A percentile compares a stretch with the other conserved stretches of the same genome.
Conservation (phyloP, 1,284 basidiomycete genomes). For the Cystobasidium slooffiae region DNA sequence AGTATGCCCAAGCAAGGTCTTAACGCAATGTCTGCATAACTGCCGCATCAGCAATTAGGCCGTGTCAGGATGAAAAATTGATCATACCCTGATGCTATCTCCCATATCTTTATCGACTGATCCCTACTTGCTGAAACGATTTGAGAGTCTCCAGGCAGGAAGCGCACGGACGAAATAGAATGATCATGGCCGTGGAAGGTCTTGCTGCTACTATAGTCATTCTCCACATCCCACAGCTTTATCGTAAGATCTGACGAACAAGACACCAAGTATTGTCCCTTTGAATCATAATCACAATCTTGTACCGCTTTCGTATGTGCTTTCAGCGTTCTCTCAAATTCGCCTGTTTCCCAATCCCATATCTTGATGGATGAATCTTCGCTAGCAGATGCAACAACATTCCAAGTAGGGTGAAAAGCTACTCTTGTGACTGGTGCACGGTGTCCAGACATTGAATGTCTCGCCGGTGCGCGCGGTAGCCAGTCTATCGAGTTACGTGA, state of each 20-base stretch:
- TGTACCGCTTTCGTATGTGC: conserved; percentile 87
- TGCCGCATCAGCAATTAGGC: neutral
- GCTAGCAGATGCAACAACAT: conserved; percentile 77
- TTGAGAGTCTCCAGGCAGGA: conserved; percentile 79
- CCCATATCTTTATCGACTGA: conserved; percentile 81
- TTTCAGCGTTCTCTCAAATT: conserved; percentile 87
- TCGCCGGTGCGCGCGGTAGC: conserved; percentile 78
- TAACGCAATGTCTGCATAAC: conserved; percentile 63
- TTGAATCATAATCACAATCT: conserved; percentile 80
- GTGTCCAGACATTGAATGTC: conserved; percentile 79
- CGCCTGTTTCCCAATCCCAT: conserved; percentile 95
- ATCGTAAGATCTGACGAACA: conserved; percentile 88
- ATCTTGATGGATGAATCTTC: conserved; percentile 88
- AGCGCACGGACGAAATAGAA: conserved; percentile 79
- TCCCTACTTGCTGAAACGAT: conserved; percentile 86
- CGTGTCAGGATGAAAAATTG: conserved; percentile 18
- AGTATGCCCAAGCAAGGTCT: conserved; percentile 66
- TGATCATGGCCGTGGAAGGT: conserved; percentile 90
- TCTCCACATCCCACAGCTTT: conserved; percentile 87
- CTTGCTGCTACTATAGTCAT: conserved; percentile 85
- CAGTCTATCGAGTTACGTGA: conserved; percentile 71
- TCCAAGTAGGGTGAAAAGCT: conserved; percentile 85
- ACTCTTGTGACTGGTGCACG: conserved; percentile 75
- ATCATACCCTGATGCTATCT: conserved; percentile 77
- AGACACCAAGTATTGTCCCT: conserved; percentile 64